phyloP scores from a whole-genome alignment of 2,329 filamentous ascomycete species.

The Hypoxylon sp. region DNA sequence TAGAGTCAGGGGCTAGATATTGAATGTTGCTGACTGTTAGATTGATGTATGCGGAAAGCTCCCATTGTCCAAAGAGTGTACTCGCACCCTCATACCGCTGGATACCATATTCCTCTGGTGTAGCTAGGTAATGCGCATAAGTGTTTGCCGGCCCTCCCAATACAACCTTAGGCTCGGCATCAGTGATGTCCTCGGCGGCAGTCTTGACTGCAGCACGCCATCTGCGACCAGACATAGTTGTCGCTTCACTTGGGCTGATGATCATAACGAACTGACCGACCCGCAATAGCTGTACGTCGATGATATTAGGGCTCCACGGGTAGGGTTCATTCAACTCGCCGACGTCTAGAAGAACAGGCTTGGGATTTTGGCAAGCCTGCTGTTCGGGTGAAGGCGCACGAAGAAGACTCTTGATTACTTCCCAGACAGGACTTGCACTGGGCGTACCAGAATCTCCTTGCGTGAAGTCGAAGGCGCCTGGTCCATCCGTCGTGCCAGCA shows the following conservation, averaged over 20 bases:
- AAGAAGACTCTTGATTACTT: conserved; percentile 73
- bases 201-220: conserved; percentile 78
- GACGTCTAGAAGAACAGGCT: conserved; percentile 86
- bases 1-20: conserved; percentile 65
- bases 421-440: conserved; percentile 79
- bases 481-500: conserved; percentile 87
- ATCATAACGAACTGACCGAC: conserved; percentile 87
- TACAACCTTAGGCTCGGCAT: conserved; percentile 72
- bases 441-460: conserved; percentile 79
- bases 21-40: conserved; percentile 76
- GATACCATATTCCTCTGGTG: conserved; percentile 80
- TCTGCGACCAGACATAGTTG: conserved; percentile 88
- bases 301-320: conserved; percentile 86
- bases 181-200: conserved; percentile 52
- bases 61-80: conserved; percentile 85
- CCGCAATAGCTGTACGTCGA: conserved; percentile 84
- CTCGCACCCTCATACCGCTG: conserved; percentile 97
- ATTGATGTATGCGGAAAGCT: conserved; percentile 87
- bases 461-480: conserved; percentile 88
- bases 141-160: conserved; percentile 88
- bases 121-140: conserved; percentile 84
- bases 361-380: conserved; percentile 77
- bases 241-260: conserved; percentile 86
- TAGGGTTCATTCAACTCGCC: conserved; percentile 80
- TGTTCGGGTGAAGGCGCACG: conserved; percentile 75